Base-by-base conservation (phyloP, 148 eudicot species). In the Silene uniflora region DNA sequence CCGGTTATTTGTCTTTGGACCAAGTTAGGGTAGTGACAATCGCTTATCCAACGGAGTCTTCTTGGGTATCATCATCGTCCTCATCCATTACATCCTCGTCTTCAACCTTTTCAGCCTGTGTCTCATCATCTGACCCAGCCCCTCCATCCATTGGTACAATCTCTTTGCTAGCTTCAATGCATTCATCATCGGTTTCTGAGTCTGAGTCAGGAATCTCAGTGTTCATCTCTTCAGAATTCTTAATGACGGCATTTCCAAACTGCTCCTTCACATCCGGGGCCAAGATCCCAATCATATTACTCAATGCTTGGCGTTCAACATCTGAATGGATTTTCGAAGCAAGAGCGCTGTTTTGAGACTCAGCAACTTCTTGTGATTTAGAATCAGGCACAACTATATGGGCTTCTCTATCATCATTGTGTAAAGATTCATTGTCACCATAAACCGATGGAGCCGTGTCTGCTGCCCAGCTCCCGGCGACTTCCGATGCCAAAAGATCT, bases 401-500 rank as follows among this genome's bases (percentile, higher is more conserved):
- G 58, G 75, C 76, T 47, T 73, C 86, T 77, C 67, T 69, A 32
- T 82, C 75, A 7, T 84, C 84, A 42, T 76, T 76, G 54, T 74
- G 80, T 6, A 85, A 87, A 77, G 93, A 86, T 60, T 91, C 93
- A 52, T 92, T 90, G 67, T 94, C 96, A 39, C 90, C 97, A 46
- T 87, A 91, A 42, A 83, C 83, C 7, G 97, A 91, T 59, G 98
- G 93, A 72, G 84, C 85, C 0, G 98, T 92, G 83, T 84, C 89
- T 79, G 78, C 84, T 10, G 91, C 96, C 97, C 97, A 92, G 80
- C 97, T 95, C 81, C 98, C 98, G 14, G 81, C 89, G 81, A 85
- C 88, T 79, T 95, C 97, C 10, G 97, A 95, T 72, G 98, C 82
- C 90, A 95, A 78, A 69, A 92, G 97, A 79, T 95, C 98, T 18